phyloP scores from a whole-genome alignment of 1,284 basidiomycete genomes.

The Pholiota adiposa region DNA sequence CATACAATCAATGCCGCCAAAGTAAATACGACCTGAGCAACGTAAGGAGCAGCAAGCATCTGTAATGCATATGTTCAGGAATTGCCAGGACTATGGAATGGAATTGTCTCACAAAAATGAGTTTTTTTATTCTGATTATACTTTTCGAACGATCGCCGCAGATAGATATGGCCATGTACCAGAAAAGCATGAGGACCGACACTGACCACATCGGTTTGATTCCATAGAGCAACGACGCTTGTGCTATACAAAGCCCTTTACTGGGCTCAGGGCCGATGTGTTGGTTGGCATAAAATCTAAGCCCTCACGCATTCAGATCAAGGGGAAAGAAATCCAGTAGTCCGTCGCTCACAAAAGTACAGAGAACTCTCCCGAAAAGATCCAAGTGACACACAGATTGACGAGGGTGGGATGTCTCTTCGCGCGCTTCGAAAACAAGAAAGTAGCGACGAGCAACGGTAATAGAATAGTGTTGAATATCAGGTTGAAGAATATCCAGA shows the following conservation, averaged over 20 bases:
- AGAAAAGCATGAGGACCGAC: conserved; percentile 40
- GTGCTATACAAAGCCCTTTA: conserved; percentile 45
- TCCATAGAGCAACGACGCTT: conserved; percentile 47
- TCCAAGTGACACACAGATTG: conserved; percentile 49
- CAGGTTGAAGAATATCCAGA: conserved; percentile 41
- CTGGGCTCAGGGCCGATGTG: conserved; percentile 42
- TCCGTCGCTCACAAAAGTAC: conserved; percentile 40
- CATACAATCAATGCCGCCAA: conserved; percentile 34
- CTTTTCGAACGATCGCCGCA: conserved; percentile 21
- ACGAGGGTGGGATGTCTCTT: conserved; percentile 39
- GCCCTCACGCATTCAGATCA: neutral
- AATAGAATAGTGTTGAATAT: conserved; percentile 38
- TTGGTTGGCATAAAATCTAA: conserved; percentile 42
- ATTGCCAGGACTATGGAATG: neutral
- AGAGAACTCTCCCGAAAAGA: conserved; percentile 47
- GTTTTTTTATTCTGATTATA: conserved; percentile 16
- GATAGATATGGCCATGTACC: conserved; percentile 35
- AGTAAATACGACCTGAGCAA: conserved; percentile 33
- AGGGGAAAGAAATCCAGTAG: neutral
- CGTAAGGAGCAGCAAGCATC: conserved; percentile 42
- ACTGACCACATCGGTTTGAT: conserved; percentile 50
- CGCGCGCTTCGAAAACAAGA: conserved; percentile 36
- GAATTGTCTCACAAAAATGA: conserved; percentile 28
- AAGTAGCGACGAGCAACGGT: conserved; percentile 41
- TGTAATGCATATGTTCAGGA: conserved; percentile 15